Evolutionary conservation across 73 alveolate genomes (phyloP).

Genomic region (Paramecium biaurelia): DNA sequence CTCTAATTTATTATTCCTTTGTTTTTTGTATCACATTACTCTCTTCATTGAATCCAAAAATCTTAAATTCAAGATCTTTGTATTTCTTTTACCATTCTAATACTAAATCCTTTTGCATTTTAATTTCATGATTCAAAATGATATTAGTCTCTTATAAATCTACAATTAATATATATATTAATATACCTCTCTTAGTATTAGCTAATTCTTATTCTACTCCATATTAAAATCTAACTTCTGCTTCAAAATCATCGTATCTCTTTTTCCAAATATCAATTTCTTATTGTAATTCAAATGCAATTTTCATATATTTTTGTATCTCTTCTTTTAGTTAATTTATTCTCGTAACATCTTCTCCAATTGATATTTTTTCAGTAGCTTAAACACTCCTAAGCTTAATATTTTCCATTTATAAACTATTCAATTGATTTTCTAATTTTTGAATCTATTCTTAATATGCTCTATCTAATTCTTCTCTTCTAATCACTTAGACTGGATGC

Average conservation of each 20-base stretch:
- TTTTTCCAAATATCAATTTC: constrained; percentile 34
- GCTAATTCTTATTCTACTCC: constrained; percentile 32
- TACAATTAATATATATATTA: not conserved
- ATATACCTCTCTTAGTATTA: not conserved
- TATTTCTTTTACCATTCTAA: constrained; percentile 11
- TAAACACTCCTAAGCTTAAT: constrained; percentile 1
- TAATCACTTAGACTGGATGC: not conserved
- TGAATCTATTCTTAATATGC: not conserved
- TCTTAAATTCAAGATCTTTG: constrained; percentile 11
- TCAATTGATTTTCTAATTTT: not conserved
- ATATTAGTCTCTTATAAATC: constrained; percentile 9
- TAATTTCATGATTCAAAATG: not conserved
- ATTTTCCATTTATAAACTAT: not conserved
- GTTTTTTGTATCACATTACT: not conserved
- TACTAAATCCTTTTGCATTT: not conserved
- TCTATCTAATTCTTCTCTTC: not conserved
- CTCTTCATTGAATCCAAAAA: constrained; percentile 19
- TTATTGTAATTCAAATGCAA: not conserved
- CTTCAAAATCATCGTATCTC: constrained; percentile 21
- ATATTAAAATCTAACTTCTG: constrained; percentile 12
- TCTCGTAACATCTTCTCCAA: constrained; percentile 40
- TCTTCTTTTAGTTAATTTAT: not conserved
- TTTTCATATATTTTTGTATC: constrained; percentile 1
- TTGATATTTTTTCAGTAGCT: constrained; percentile 29
- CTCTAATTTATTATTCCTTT: not conserved